Percentiles rank a stretch among this genome's conserved stretches.
These are phyloP conservation scores for Hyparrhenia diplandra DNA, from an alignment of 176 grass and related monocot genomes.

Conservation along the genomic window DNA sequence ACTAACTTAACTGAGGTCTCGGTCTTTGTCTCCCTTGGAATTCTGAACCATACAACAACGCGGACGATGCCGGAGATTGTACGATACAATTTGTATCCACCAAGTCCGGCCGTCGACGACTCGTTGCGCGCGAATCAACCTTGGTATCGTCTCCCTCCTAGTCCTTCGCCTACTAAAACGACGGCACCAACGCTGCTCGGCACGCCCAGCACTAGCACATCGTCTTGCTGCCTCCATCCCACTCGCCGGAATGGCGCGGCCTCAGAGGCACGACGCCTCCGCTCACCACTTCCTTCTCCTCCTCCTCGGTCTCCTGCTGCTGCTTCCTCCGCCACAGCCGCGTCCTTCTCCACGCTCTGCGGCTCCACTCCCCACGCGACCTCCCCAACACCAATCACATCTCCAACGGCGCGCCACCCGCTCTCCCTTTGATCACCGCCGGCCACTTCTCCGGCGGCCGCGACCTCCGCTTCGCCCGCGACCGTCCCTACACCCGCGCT, in stretches of 20 bases:
- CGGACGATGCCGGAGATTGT: too few relatives aligned
- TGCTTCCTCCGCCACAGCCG: background rate
- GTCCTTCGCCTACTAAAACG: background rate
- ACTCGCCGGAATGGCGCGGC: slow-evolving; percentile 1
- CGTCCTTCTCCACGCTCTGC: slow-evolving; percentile 8
- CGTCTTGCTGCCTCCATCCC: background rate
- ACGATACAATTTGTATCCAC: too few relatives aligned
- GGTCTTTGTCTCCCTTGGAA: background rate
- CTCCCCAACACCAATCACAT: background rate
- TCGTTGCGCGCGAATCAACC: too few relatives aligned
- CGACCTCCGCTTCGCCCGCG: background rate
- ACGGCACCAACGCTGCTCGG: background rate
- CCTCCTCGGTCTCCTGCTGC: background rate
- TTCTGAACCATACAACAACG: background rate
- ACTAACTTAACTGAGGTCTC: background rate
- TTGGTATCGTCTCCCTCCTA: too few relatives aligned
- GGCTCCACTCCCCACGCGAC: background rate
- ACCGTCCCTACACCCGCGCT: background rate
- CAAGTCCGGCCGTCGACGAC: too few relatives aligned
- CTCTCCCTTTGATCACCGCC: background rate
- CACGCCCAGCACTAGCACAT: background rate
- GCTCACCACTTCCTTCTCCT: background rate
- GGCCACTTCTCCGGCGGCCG: slow-evolving; percentile 16
- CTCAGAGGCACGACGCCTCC: background rate
- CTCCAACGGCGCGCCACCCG: background rate